phyloP scores from a whole-genome alignment of 768 basidiomycete genomes.

The Mycena haematopus region DNA sequence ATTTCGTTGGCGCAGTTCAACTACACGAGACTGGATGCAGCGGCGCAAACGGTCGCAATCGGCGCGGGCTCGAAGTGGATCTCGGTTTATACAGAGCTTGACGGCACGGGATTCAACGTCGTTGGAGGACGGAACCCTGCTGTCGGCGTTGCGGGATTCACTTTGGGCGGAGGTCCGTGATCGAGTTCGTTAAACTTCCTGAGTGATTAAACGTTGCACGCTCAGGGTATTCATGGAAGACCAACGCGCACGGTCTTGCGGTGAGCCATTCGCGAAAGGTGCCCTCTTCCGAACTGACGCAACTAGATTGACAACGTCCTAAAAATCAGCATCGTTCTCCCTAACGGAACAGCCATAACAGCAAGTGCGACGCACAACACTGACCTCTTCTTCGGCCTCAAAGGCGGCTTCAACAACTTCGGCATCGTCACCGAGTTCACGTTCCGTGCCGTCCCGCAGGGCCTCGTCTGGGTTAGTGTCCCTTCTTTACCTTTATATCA shows the following conservation, averaged over 20 bases:
- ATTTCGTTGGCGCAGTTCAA: slow-evolving; percentile 23
- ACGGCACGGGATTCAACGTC: slow-evolving; percentile 24
- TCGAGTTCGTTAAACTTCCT: not conserved
- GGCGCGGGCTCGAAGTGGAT: slow-evolving; percentile 22
- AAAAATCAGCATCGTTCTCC: slow-evolving; percentile 13
- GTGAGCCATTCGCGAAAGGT: no score
- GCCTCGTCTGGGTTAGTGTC: slow-evolving; percentile 12
- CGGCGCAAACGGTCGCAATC: slow-evolving; percentile 7
- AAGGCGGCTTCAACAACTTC: no score
- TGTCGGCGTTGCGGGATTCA: slow-evolving; percentile 24
- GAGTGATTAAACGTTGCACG: not conserved
- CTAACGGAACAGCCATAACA: no score
- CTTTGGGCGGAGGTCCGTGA: slow-evolving; percentile 23
- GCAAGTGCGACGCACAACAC: no score
- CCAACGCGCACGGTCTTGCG: slow-evolving; percentile 19
- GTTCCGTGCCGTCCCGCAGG: slow-evolving; percentile 18
- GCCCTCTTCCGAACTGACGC: not conserved
- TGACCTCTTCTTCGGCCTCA: no score
- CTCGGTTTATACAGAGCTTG: slow-evolving; percentile 16
- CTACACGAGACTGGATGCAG: slow-evolving; percentile 6
- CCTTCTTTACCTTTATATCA: no score
- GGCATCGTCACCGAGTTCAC: no score
- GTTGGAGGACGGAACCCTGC: slow-evolving; percentile 21
- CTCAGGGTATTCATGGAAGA: slow-evolving; percentile 27
- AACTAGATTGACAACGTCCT: slow-evolving; percentile 19